Base-by-base conservation (phyloP, 2,329 filamentous ascomycete genomes). In the Trichoderma simmonsii region DNA sequence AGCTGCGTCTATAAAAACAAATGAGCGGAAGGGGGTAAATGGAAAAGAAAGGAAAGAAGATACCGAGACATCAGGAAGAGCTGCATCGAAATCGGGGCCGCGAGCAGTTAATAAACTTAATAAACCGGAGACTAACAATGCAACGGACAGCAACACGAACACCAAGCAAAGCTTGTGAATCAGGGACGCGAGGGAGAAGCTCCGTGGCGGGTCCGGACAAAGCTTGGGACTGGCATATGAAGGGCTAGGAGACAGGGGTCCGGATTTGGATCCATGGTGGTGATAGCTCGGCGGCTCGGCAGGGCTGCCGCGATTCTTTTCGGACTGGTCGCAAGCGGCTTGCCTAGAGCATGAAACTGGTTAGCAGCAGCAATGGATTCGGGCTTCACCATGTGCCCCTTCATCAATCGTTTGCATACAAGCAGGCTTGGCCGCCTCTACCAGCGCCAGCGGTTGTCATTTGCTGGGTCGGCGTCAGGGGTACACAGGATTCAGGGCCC, bases 121-220 rank as follows among this genome's bases (percentile, higher is more conserved):
- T 66, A 71, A 60, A 36, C 54, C 36, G 54, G 61, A 71, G n/a
- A 60, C 51, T 9, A 60, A 57, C 32, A 72, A 51, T 26, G 54
- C 36, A 68, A 70, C 32, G 43, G 61, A 72, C 18, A 65, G 36
- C 51, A 65, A 69, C 43, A 39, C 60, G 26, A 66, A 54, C 36
- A 70, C 59, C 32, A 70, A 61, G 32, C 59, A 70, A 68, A 72
- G 65, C 54, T 62, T 69, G 65, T 72, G 71, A 72, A 72, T 72
- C 71, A 72, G 65, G 59, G 66, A 69, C 26, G 71, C 32, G 28
- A 68, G 60, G 59, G 71, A 72, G 64, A 69, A 62, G 48, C 57
- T 60, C 56, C 48, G 54, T 26, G 51, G 64, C 39, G 66, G 71
- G 66, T 51, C 66, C 28, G 59, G 60, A 65, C 48, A 51, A 69